Evolutionary conservation across 2,329 filamentous ascomycete genomes (phyloP), one percentile per base, ranked within the genome.

Genomic region (Fusarium euwallaceae): DNA sequence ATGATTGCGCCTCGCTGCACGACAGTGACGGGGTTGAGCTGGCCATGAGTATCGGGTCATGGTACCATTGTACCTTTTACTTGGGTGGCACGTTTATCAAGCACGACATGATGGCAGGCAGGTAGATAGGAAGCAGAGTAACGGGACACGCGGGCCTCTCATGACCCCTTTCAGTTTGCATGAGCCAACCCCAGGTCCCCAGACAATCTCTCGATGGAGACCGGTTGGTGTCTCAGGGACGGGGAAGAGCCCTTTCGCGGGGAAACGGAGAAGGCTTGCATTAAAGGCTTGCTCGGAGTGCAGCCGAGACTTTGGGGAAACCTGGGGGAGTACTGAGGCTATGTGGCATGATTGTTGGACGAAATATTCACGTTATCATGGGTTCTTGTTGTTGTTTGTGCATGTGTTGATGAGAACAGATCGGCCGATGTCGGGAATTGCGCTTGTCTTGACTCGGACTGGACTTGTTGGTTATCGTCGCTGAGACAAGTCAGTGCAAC

Each of bases 241-340:
- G 64, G 56, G 61, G 32, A 32, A 5, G 32, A 32, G 37, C 17
- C 20, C 64, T 45, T 37, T 69, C 66, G 73, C 67, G 73, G 70
- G 70, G 67, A 70, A 74, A 68, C 62, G 71, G 61, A 69, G 66
- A 43, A 41, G 45, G 66, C 34, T 62, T 61, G 66, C 59, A 61
- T 55, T 20, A 36, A 43, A 7, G 48, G 36, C 51, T 22, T 51
- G 64, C 64, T 59, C 71, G 67, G 66, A 66, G 64, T 45, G 64
- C 64, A 67, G 43, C 69, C 67, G 72, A 66, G 64, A 63, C 62
- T 60, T 60, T 59, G 34, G 45, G 45, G 34, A 64, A 66, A 68
- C 55, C 45, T 61, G 66, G 69, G 69, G 69, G 61, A 53, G 56
- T 29, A 34, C 9, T 34, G 27, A 29, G 27, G 14, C 29, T 20